Base-by-base conservation (phyloP, 1,139 yeast genomes). In the Arxiozyma bovina region DNA sequence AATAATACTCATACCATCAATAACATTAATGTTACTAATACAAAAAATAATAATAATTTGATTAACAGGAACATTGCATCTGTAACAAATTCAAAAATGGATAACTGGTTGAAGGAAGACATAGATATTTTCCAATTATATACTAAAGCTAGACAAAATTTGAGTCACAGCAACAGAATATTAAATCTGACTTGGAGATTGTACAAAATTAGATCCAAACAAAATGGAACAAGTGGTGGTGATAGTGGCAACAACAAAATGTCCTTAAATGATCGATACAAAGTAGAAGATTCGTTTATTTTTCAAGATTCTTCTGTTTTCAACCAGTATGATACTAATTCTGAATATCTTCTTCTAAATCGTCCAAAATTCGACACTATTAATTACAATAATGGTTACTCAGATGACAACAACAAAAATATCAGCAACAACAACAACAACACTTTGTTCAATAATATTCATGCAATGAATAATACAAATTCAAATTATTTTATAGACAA, bases 141-240 rank as follows among this genome's bases (percentile, higher is more conserved):
- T 69, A 76, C 83, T 52, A 79, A 79, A 61, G 94, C 94, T 18
- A 81, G 80, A 59, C 81, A 85, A 20, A 77, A 83, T n/a, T 72
- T 88, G 50, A 95, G 95, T 0, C 82, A 85, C 68, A 78, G 80
- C 56, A 77, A 80, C 45, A 74, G 96, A 50, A 84, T 89, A 82
- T 88, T 86, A 66, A 89, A 89, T 67, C 71, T 88, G 52, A 82
- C 94, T 15, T 88, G 96, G 96, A 54, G 60, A 41, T 46, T 56
- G 23, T 54, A 57, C 27, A 38, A 48, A 40, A 22, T 41, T 21
- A 49, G 25, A 42, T 34, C 2, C 9, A 15, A 47, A 8, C 21
- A 38, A 27, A 20, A 5, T 41, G 7, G 11, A 22, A 21, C n/a
- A 17, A 20, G 12, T 6, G 38, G 20, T 3, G n/a, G 34, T 18